Evolutionary conservation across 2,329 filamentous ascomycete genomes (phyloP), one percentile per base, ranked within the genome.

Genomic region (Magnaporthiopsis rhizophila): DNA sequence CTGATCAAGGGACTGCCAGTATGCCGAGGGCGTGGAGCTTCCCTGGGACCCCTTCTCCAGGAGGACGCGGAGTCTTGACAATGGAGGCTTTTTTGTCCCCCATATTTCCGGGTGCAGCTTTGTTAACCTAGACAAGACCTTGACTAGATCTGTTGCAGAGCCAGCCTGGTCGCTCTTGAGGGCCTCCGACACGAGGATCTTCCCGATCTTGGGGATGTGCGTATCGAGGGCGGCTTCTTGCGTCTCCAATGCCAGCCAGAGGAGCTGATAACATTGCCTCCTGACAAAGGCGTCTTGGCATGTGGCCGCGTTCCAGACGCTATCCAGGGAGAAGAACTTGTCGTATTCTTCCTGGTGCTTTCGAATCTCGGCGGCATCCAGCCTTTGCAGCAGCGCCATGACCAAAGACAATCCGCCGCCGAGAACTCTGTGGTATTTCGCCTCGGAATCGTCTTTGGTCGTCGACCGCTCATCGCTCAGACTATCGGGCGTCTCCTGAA

Each of bases 401-500:
- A 86, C 80, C 7, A 88, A 75, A 1, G 81, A 83, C 28, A 88
- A 71, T 64, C 83, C 83, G 9, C 79, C 80, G 12, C 79, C 80
- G 3, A 86, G 71, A 4, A 97, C 92, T 60, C 95, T 85, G 66
- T 87, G 85, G 76, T 96, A 95, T 70, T 97, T 97, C 24, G 89
- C 85, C 68, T 92, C 85, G 4, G 92, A 88, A 73, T 99, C 95
- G 69, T 98, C 94, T 11, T 85, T 78, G 65, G 86, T 95, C 3
- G 92, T 91, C 0, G 87, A 91, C 30, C 94, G 85, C 76, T 96
- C 91, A 73, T 99, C 95, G 72, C 93, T 98, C 50, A 99, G 79
- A 0, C 91, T 96, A 50, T 89, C 83, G 3, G 88, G 76, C 0
- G 89, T 94, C 75, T 99, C 95, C 64, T 88, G 85, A 58, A 95